A percentile compares a stretch with the other conserved stretches of the same genome.
Evolutionary conservation across 148 eudicot species (phyloP).

Genomic region (Nepenthes gracilis): DNA sequence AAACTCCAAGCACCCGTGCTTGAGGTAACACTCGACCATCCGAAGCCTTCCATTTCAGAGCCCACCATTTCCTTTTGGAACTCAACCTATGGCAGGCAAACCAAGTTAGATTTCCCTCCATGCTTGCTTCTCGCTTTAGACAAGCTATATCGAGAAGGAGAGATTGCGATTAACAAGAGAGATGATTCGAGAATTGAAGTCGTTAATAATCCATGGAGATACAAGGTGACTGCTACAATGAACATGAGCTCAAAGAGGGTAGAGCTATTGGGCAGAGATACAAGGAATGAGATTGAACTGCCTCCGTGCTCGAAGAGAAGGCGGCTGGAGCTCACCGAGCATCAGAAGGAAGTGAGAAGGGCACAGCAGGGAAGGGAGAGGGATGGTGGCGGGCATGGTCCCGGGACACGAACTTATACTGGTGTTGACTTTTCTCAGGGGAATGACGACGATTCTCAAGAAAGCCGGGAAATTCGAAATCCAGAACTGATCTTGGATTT

Average conservation of each 20-base stretch:
- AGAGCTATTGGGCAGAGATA: slow-evolving; percentile 21
- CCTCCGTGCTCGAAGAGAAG: slow-evolving; percentile 28
- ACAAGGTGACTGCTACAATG: slow-evolving; percentile 27
- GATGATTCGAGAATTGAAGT: slow-evolving; percentile 6
- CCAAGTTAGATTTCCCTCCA: slow-evolving; percentile 44
- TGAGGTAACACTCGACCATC: slow-evolving; percentile 56
- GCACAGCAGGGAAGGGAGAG: slow-evolving; percentile 72
- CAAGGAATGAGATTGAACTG: not conserved
- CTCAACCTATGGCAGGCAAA: slow-evolving; percentile 45
- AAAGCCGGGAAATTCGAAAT: slow-evolving; percentile 54
- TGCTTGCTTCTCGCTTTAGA: slow-evolving; percentile 39
- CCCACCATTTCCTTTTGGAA: slow-evolving; percentile 69
- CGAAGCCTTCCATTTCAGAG: slow-evolving; percentile 45
- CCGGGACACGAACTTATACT: slow-evolving; percentile 74
- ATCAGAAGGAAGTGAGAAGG: slow-evolving; percentile 82
- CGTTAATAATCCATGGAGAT: slow-evolving; percentile 4
- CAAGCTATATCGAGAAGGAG: slow-evolving; percentile 48
- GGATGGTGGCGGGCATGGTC: slow-evolving; percentile 72
- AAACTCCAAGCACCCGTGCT: slow-evolving; percentile 46
- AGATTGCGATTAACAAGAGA: slow-evolving; percentile 31
- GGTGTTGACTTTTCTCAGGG: slow-evolving; percentile 71
- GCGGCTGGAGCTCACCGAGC: slow-evolving; percentile 59
- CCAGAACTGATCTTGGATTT: slow-evolving; percentile 56
- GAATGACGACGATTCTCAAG: slow-evolving; percentile 69
- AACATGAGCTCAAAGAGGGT: slow-evolving; percentile 64